A percentile compares a stretch with the other conserved stretches of the same genome.
Evolutionary conservation across 768 basidiomycete genomes (phyloP).

Genomic region (Saitozyma podzolica): DNA sequence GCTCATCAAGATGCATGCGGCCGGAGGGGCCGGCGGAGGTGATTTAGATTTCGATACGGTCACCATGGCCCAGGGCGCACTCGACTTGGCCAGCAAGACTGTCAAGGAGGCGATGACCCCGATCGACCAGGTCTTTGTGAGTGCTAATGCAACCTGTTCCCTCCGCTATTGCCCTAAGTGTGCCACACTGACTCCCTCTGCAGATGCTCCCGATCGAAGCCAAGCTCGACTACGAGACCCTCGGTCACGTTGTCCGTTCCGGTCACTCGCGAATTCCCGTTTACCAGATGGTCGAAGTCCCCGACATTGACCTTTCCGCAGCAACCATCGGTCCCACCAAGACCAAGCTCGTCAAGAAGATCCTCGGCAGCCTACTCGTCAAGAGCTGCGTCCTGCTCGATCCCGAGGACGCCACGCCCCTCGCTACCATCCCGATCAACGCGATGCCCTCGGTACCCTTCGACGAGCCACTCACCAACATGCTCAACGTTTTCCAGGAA

Average conservation of each 20-base stretch:
- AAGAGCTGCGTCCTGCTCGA: slow-evolving; percentile 84
- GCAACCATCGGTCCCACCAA: slow-evolving; percentile 22
- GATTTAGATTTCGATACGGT: slow-evolving; percentile 85
- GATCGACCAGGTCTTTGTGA: slow-evolving; percentile 38
- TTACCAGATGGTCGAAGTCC: slow-evolving; percentile 63
- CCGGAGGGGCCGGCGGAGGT: slow-evolving; percentile 69
- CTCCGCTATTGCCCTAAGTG: not conserved
- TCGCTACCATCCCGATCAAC: slow-evolving; percentile 80
- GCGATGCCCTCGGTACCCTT: slow-evolving; percentile 82
- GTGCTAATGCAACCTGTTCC: not conserved
- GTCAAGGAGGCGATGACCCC: slow-evolving; percentile 51
- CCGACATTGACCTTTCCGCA: slow-evolving; percentile 51
- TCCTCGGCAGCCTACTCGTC: slow-evolving; percentile 80
- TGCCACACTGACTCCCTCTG: slow-evolving; percentile 55
- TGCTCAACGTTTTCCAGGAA: slow-evolving; percentile 85
- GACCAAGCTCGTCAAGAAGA: slow-evolving; percentile 67
- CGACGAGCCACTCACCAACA: slow-evolving; percentile 79
- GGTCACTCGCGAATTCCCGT: slow-evolving; percentile 86
- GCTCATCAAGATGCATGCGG: slow-evolving; percentile 81
- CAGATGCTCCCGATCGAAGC: slow-evolving; percentile 88
- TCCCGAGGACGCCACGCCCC: slow-evolving; percentile 80
- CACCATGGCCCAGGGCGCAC: slow-evolving; percentile 82
- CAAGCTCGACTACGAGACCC: slow-evolving; percentile 73
- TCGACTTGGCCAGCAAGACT: slow-evolving; percentile 77
- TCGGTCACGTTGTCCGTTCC: slow-evolving; percentile 72